Base-by-base conservation (phyloP, 345 rosid genomes). In the Pelargonium nanum region DNA sequence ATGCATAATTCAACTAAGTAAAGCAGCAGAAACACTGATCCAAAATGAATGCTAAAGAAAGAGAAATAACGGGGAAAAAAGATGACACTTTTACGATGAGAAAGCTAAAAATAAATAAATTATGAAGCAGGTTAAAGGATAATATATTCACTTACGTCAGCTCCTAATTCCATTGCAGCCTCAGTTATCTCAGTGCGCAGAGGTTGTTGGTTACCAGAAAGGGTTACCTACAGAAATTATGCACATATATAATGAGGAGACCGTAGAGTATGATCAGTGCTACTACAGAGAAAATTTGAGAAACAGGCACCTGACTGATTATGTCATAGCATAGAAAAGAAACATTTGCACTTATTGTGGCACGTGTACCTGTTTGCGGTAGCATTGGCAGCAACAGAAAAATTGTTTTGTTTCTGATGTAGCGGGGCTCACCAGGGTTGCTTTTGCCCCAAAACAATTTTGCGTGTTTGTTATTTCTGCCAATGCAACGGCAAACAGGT, bases 121-220 rank as follows among this genome's bases (percentile, higher is more conserved):
- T 57, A 45, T 52, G 13, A 9, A 44, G 61, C 12, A 25, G 8
- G 23, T 34, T 55, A 17, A 34, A 51, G 19, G 17, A 55, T 21
- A 26, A 3, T 17, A n/a, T 48, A 0, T 30, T 17, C 25, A 77
- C 91, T 86, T 67, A 88, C 95, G 68, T 91, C 83, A 19, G 96
- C 53, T 54, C 95, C 98, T 56, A 88, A 71, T 67, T 92, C 95
- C 96, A 85, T 86, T 59, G 98, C 96, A 55, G 96, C 98, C 75
- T 88, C 96, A 6, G 95, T 89, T 58, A 92, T 88, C 80, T 92
- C 96, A 48, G 87, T 85, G 40, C 96, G 95, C 45, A 86, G 63
- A 19, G 95, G 96, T 72, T 85, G 96, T 74, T 88, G 98, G 70
- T 92, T 88, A 59, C 95, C 95, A 52, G 96, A 77, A 57, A 92